These are phyloP conservation scores for Babesia ovata DNA, from an alignment of 169 alveolate genomes.

Conservation along the genomic window DNA sequence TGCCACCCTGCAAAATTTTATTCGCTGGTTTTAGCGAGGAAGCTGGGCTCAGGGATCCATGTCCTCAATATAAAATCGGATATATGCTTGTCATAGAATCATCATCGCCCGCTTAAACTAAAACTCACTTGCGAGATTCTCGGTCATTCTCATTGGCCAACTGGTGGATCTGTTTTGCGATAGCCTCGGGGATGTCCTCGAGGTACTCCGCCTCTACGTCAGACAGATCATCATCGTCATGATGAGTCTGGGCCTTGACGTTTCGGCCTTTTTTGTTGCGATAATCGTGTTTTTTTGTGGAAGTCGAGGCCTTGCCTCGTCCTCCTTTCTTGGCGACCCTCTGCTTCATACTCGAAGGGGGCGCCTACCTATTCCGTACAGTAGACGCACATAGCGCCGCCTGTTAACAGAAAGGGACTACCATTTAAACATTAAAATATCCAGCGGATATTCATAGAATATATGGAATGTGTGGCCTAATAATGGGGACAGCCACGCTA, in stretches of 20 bases:
- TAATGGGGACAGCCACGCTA: conserved; percentile 8
- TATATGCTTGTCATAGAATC: conserved; percentile 63
- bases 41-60: conserved; percentile 25
- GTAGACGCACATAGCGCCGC: not conserved
- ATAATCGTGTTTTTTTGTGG: conserved; percentile 18
- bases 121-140: conserved; percentile 42
- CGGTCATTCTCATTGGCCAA: conserved; percentile 50
- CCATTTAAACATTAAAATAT: no score
- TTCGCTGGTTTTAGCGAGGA: not conserved
- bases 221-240: conserved; percentile 54
- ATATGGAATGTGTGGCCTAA: not conserved
- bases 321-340: conserved; percentile 19
- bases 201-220: conserved; percentile 64
- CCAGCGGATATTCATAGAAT: no score
- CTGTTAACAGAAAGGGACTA: not conserved
- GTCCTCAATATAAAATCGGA: conserved; percentile 38
- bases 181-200: conserved; percentile 62
- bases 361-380: not conserved
- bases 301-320: conserved; percentile 19
- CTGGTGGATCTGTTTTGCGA: conserved; percentile 45
- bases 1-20: not conserved
- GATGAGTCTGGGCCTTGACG: conserved; percentile 21
- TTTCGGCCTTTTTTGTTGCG: conserved; percentile 32
- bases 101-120: conserved; percentile 16
- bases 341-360: not conserved